phyloP scores from a whole-genome alignment of 805 yeast species.

The Teunomyces cretensis region DNA sequence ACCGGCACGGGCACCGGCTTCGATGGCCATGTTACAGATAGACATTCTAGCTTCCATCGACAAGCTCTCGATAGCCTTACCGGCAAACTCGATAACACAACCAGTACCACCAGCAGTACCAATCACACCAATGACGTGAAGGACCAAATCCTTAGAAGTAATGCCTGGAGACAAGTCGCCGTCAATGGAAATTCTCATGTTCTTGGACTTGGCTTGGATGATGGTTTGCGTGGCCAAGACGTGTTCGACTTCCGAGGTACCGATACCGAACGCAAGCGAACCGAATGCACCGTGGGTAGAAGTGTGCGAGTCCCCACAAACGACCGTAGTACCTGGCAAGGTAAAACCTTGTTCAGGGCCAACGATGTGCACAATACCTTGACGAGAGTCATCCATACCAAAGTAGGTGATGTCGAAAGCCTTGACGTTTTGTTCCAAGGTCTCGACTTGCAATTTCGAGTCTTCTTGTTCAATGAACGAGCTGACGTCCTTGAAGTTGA shows the following conservation, averaged over 20 bases:
- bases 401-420: conserved; percentile 88
- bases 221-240: conserved; percentile 96
- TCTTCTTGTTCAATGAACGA: conserved; percentile 88
- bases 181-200: conserved; percentile 84
- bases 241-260: conserved; percentile 98
- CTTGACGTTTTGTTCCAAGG: conserved; percentile 89
- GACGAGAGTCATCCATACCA: conserved; percentile 93
- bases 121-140: conserved; percentile 92
- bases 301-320: conserved; percentile 98
- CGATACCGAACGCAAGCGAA: conserved; percentile 95
- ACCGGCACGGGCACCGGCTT: conserved; percentile 99
- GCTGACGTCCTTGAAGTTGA: conserved; percentile 65
- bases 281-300: conserved; percentile 99
- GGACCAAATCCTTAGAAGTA: conserved; percentile 92
- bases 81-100: conserved; percentile 93
- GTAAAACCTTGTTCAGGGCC: conserved; percentile 99
- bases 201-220: conserved; percentile 92
- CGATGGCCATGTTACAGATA: conserved; percentile 98
- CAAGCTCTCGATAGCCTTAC: conserved; percentile 85
- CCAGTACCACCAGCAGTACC: conserved; percentile 99
- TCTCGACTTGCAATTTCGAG: conserved; percentile 87
- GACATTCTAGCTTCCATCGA: conserved; percentile 99
- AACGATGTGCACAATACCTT: conserved; percentile 97
- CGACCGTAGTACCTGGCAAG: conserved; percentile 97
- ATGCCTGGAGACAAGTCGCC: conserved; percentile 87